Percentiles rank a stretch among this genome's conserved stretches.
phyloP scores from a whole-genome alignment of 2,329 filamentous ascomycete species.

The Aureobasidium sp. region DNA sequence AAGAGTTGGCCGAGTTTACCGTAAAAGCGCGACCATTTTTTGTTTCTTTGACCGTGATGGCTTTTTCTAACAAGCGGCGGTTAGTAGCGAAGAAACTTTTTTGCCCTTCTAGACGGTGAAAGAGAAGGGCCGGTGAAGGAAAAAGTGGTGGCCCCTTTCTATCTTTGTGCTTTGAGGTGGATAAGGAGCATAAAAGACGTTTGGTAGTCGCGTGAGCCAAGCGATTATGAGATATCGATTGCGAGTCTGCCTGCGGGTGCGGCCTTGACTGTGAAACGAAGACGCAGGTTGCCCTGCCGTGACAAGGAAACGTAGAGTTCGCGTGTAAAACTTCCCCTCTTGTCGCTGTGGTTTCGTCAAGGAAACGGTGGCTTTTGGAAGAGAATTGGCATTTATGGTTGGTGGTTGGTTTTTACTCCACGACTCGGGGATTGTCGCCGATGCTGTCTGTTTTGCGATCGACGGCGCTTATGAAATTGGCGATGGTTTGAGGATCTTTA shows the following conservation, averaged over 20 bases:
- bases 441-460: neutral
- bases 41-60: neutral
- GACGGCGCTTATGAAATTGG: neutral
- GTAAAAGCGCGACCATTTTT: neutral
- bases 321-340: neutral
- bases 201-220: neutral
- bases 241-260: neutral
- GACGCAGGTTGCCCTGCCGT: neutral
- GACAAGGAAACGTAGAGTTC: neutral
- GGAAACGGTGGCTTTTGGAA: neutral
- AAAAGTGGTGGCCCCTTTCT: neutral
- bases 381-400: neutral
- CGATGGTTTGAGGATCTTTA: neutral
- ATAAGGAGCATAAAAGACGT: neutral
- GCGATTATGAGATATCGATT: neutral
- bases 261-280: slow-evolving; percentile 4
- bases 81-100: neutral
- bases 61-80: neutral
- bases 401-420: neutral
- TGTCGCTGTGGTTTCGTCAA: neutral
- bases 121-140: neutral
- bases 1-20: neutral
- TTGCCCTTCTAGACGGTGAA: neutral
- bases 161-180: neutral
- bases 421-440: neutral